Evolutionary conservation across 208 protist genomes (phyloP).

Genomic region (Acanthamoeba sp.): DNA sequence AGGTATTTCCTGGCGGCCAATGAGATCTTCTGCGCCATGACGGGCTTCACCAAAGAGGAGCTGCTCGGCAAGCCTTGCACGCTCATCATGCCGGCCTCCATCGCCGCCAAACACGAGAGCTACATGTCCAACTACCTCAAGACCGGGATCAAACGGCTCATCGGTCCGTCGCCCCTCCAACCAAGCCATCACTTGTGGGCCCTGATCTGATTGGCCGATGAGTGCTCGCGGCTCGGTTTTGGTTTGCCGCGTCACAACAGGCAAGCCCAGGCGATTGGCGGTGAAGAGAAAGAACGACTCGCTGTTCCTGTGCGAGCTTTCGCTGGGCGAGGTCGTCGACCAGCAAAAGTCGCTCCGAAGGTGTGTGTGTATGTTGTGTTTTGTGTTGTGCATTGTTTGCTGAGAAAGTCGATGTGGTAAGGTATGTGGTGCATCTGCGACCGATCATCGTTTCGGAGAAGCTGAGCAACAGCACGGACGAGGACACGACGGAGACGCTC

Average conservation of each 20-base stretch:
- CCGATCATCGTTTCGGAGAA: slow-evolving; percentile 65
- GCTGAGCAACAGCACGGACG: slow-evolving; percentile 33
- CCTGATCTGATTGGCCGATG: too few relatives aligned
- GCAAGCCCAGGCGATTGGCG: slow-evolving; percentile 6
- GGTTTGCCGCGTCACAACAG: too few relatives aligned
- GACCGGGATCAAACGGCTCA: slow-evolving; percentile 59
- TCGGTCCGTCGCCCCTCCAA: neutral
- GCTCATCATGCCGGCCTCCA: slow-evolving; percentile 52
- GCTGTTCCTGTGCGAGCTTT: slow-evolving; percentile 56
- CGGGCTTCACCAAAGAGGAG: slow-evolving; percentile 52
- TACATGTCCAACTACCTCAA: slow-evolving; percentile 64
- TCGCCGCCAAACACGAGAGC: slow-evolving; percentile 36
- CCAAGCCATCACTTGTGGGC: too few relatives aligned
- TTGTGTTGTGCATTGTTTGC: too few relatives aligned
- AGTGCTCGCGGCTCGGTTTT: too few relatives aligned
- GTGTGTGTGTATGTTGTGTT: neutral
- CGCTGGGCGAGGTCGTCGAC: slow-evolving; percentile 17
- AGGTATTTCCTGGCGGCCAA: slow-evolving; percentile 51
- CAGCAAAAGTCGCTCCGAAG: neutral
- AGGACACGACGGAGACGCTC: slow-evolving; percentile 23
- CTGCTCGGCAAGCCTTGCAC: slow-evolving; percentile 39
- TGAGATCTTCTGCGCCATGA: slow-evolving; percentile 58
- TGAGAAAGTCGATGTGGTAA: neutral
- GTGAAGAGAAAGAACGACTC: slow-evolving; percentile 49
- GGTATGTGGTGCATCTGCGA: slow-evolving; percentile 37